Evolutionary conservation across 2,329 filamentous ascomycete genomes (phyloP).

Genomic region (Ustulina deusta): DNA sequence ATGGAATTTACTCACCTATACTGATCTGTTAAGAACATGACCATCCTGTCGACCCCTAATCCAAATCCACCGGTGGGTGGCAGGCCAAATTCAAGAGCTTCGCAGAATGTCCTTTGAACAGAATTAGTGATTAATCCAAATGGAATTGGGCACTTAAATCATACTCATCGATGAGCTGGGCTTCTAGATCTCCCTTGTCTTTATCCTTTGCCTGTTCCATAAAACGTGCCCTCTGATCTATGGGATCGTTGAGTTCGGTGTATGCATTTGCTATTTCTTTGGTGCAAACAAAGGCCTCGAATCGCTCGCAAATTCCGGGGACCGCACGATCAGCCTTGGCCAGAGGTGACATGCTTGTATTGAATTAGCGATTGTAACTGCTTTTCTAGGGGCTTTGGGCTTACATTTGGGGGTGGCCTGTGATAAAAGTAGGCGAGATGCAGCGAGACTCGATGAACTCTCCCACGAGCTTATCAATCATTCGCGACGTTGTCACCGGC

Average conservation of each 20-base stretch:
- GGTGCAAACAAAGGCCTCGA: conserved; percentile 97
- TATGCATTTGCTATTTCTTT: conserved; percentile 94
- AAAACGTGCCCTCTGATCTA: conserved; percentile 90
- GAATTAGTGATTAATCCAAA: conserved; percentile 8
- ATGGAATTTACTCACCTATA: conserved; percentile 65
- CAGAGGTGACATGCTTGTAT: conserved; percentile 80
- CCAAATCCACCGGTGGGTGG: conserved; percentile 97
- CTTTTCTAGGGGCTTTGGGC: not conserved
- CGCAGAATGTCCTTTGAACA: conserved; percentile 78
- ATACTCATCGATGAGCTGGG: conserved; percentile 87
- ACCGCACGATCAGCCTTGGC: conserved; percentile 92
- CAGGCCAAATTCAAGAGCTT: conserved; percentile 87
- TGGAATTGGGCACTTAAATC: not conserved
- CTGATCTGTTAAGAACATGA: conserved; percentile 96
- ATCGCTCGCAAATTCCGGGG: conserved; percentile 91
- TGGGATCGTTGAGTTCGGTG: conserved; percentile 97
- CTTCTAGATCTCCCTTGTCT: conserved; percentile 96
- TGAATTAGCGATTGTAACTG: not conserved
- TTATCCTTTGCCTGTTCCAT: conserved; percentile 98
- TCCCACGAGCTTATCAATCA: conserved; percentile 94
- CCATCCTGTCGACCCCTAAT: conserved; percentile 84
- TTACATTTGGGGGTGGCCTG: conserved; percentile 72
- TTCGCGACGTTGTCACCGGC: conserved; percentile 91
- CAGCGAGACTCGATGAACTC: conserved; percentile 86
- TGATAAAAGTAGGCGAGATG: conserved; percentile 92